phyloP scores from a whole-genome alignment of 2,329 filamentous ascomycete genomes.

The Paecilomyces fulvus region DNA sequence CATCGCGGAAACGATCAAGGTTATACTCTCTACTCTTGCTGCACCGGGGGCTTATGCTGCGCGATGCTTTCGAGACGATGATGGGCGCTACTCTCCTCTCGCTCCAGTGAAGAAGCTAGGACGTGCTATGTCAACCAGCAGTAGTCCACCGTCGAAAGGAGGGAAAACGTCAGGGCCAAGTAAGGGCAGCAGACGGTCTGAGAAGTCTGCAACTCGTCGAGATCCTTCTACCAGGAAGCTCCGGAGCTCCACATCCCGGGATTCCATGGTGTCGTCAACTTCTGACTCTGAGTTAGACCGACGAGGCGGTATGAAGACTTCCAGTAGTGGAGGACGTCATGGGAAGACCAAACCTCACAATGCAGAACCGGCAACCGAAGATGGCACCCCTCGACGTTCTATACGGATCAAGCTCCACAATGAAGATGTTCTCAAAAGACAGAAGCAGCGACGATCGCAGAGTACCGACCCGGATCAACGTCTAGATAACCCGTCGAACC shows the following conservation, averaged over 20 bases:
- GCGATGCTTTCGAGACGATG: conserved; percentile 72
- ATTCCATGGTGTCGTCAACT: conserved; percentile 42
- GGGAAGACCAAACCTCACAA: conserved; percentile 18
- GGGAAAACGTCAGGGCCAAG: conserved; percentile 11
- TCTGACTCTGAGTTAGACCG: conserved; percentile 48
- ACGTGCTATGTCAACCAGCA: conserved; percentile 15
- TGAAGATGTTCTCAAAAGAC: conserved; percentile 66
- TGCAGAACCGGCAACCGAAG: conserved; percentile 41
- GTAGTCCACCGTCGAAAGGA: conserved; percentile 10
- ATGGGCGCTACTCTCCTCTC: conserved; percentile 71
- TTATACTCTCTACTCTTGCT: conserved; percentile 68
- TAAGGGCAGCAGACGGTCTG: conserved; percentile 16
- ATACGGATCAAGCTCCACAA: conserved; percentile 86
- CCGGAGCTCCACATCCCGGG: conserved; percentile 25
- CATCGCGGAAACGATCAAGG: conserved; percentile 67
- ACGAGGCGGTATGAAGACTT: conserved; percentile 12
- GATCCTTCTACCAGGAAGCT: conserved; percentile 22
- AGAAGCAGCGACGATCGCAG: conserved; percentile 38
- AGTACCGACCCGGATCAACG: conserved; percentile 20
- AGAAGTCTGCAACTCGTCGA: conserved; percentile 16
- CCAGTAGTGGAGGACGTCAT: conserved; percentile 16
- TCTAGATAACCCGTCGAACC: conserved; percentile 15
- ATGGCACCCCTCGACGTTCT: conserved; percentile 64
- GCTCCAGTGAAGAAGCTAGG: conserved; percentile 59
- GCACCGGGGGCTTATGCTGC: conserved; percentile 76